These are phyloP conservation scores for Colletotrichum truncatum DNA, from an alignment of 2,329 filamentous ascomycete species.

Conservation along the genomic window DNA sequence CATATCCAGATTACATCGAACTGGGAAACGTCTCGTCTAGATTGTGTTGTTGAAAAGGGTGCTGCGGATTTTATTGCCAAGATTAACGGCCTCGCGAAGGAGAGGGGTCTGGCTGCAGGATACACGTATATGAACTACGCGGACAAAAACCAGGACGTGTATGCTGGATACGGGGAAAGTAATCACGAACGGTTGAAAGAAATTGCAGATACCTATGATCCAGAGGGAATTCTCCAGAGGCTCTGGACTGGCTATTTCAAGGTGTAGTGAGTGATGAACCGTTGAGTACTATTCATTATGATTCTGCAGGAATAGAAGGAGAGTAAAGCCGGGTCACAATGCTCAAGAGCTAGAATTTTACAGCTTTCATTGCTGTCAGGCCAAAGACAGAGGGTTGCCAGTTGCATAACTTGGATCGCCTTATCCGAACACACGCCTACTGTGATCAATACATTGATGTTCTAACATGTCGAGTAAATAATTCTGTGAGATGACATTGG, in stretches of 20 bases:
- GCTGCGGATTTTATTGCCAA: conserved; percentile 33
- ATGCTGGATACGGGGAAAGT: conserved; percentile 46
- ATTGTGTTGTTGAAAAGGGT: conserved; percentile 39
- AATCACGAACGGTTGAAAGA: conserved; percentile 39
- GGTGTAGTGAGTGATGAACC: neutral
- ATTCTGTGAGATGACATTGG: no score
- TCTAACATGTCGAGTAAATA: no score
- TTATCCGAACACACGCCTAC: no score
- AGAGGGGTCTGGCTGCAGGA: conserved; percentile 39
- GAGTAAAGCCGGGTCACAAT: no score
- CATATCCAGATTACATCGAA: conserved; percentile 40
- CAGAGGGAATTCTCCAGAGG: conserved; percentile 35
- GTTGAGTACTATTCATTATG: neutral
- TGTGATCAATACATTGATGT: no score
- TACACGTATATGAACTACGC: conserved; percentile 49
- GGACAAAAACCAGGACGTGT: conserved; percentile 44
- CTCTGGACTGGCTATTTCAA: conserved; percentile 37
- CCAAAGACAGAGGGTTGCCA: no score
- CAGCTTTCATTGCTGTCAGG: no score
- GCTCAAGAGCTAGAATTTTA: no score
- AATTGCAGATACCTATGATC: conserved; percentile 39
- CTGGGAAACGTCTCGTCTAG: conserved; percentile 38
- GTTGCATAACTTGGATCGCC: no score
- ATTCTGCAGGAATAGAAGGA: neutral
- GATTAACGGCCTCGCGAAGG: conserved; percentile 37